Percentiles rank a stretch among this genome's conserved stretches.
These are phyloP conservation scores for Podaxis carcinomalis DNA, from an alignment of 768 basidiomycete genomes.

Conservation along the genomic window DNA sequence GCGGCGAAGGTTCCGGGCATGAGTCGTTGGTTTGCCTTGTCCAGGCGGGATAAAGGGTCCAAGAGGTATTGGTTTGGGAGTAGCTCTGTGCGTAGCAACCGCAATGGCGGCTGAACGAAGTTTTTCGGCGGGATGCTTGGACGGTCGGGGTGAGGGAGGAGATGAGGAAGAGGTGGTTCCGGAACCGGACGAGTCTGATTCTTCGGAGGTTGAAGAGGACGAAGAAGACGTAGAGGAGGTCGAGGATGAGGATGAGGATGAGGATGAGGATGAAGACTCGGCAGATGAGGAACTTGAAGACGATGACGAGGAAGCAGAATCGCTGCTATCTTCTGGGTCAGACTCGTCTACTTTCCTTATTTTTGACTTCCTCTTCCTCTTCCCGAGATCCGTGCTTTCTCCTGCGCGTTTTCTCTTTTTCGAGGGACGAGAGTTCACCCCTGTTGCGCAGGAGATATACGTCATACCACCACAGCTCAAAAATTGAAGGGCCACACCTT, in stretches of 20 bases:
- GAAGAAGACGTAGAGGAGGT: slow-evolving; percentile 17
- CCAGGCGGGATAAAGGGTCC: slow-evolving; percentile 47
- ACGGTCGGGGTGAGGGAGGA: slow-evolving; percentile 2
- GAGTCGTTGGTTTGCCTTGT: slow-evolving; percentile 53
- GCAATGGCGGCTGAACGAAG: background rate
- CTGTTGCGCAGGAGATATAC: background rate
- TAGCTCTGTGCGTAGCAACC: background rate
- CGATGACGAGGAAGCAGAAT: slow-evolving; percentile 21
- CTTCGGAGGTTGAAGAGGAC: slow-evolving; percentile 13
- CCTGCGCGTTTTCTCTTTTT: slow-evolving; percentile 10
- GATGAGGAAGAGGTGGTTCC: slow-evolving; percentile 21
- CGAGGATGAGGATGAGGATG: slow-evolving; percentile 23
- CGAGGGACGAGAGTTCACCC: background rate
- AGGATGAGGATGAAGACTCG: slow-evolving; percentile 21
- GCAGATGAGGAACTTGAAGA: slow-evolving; percentile 18
- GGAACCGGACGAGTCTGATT: slow-evolving; percentile 17
- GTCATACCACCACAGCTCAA: background rate
- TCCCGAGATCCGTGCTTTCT: background rate
- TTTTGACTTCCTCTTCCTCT: slow-evolving; percentile 7
- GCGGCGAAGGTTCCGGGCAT: slow-evolving; percentile 53
- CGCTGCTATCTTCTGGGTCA: slow-evolving; percentile 15
- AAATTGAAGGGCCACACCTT: background rate
- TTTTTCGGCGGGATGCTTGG: slow-evolving; percentile 7
- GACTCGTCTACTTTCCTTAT: background rate
- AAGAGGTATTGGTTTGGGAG: slow-evolving; percentile 3